Conservation (phyloP, 2,329 filamentous ascomycete species). For the Aspergillus thermomutatus region DNA sequence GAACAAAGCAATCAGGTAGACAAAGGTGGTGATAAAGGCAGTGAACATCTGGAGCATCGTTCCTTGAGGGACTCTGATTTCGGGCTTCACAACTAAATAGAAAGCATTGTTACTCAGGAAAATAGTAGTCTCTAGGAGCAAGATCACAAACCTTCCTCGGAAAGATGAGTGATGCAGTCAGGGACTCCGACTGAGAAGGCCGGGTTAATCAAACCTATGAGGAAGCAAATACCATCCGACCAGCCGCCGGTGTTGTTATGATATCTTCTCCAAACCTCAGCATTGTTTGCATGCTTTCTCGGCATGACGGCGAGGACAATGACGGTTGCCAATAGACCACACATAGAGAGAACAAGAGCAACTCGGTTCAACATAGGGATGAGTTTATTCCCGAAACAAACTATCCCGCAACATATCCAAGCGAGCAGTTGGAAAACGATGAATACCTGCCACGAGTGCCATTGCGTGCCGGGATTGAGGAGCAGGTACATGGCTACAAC, state of each 20-base stretch:
- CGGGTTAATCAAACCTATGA: slow-evolving; percentile 61
- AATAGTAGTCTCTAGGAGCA: neutral
- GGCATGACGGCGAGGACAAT: slow-evolving; percentile 51
- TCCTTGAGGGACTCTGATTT: slow-evolving; percentile 42
- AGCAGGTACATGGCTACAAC: slow-evolving; percentile 31
- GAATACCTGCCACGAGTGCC: slow-evolving; percentile 31
- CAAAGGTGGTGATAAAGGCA: slow-evolving; percentile 42
- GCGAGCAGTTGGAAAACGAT: slow-evolving; percentile 45
- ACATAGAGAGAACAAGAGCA: slow-evolving; percentile 52
- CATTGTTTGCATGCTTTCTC: slow-evolving; percentile 21
- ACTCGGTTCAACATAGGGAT: slow-evolving; percentile 50
- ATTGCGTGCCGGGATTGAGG: slow-evolving; percentile 16
- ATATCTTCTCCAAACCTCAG: slow-evolving; percentile 27
- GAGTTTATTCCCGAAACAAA: slow-evolving; percentile 52
- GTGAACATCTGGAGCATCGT: slow-evolving; percentile 45
- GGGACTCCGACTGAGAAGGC: slow-evolving; percentile 64
- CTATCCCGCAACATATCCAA: slow-evolving; percentile 49
- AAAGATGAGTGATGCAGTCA: slow-evolving; percentile 60
- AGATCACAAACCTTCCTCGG: slow-evolving; percentile 48
- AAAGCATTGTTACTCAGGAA: neutral
- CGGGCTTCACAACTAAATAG: slow-evolving; percentile 22
- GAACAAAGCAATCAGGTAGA: slow-evolving; percentile 47
- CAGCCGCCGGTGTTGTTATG: slow-evolving; percentile 29
- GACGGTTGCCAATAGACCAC: slow-evolving; percentile 47
- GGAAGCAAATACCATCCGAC: slow-evolving; percentile 43